Evolutionary conservation across 1,284 basidiomycete species (phyloP), one percentile per base, ranked within the genome.

Genomic region (Fomitiporia mediterranea): DNA sequence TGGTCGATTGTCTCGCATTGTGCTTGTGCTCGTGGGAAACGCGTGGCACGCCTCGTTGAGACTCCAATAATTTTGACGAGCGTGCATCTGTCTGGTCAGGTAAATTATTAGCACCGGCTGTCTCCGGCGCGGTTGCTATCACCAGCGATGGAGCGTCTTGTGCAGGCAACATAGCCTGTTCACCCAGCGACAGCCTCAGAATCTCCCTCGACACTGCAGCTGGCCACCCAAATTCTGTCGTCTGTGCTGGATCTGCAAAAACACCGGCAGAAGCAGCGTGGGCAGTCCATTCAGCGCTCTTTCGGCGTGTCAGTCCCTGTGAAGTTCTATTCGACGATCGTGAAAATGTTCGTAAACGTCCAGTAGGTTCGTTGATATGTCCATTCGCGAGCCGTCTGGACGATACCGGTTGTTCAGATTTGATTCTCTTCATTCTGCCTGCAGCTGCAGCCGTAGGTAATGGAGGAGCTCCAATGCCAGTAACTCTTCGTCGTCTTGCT

Each of bases 201-300:
- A 77, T 70, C 56, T 75, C 74, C 4, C 70, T 68, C 5, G 73
- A 74, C n/a, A 77, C 75, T 34, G 71, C 67, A 11, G 74, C 74
- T 11, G 72, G 73, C 76, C 75, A 77, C 30, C 69, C 71, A 40
- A 65, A 67, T 35, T 69, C 69, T 46, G 63, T 63, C 9, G 56
- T 28, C 28, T 51, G 28, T 21, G 30, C 34, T 4, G 56, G 43
- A 40, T 62, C 57, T 2, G 69, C 63, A 40, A 56, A 65, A 21
- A 71, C 67, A 5, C 71, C 69, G 1, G 63, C 65, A 4, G 64
- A 65, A 1, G 74, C 75, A 55, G 76, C 69, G 23, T 67, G 59
- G 13, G 75, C 66, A 38, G 62, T 71, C 71, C 72, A 75, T 44
- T 77, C 74, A 6, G 75, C 74, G 51, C 75, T 77, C 37, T 62